Evolutionary conservation across 2,329 filamentous ascomycete species (phyloP).

Genomic region (Aspergillus pseudoglaucus): DNA sequence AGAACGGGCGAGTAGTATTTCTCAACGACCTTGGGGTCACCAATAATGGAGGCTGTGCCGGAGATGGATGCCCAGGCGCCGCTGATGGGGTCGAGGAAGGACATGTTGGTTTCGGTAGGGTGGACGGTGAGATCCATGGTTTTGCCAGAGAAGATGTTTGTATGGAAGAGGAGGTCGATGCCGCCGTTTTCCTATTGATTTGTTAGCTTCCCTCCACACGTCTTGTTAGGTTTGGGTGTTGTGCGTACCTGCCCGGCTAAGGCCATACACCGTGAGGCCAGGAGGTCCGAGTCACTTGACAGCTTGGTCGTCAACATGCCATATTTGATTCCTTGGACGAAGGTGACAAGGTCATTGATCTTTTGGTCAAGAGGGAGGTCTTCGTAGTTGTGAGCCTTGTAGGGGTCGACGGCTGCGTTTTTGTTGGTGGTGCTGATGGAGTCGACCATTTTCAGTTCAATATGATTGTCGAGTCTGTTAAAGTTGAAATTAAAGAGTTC

Average conservation of each 20-base stretch:
- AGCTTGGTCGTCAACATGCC: slow-evolving; percentile 77
- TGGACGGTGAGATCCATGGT: slow-evolving; percentile 70
- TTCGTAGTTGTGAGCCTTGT: slow-evolving; percentile 69
- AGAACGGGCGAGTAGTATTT: slow-evolving; percentile 69
- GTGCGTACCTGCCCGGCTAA: slow-evolving; percentile 64
- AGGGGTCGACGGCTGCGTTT: slow-evolving; percentile 65
- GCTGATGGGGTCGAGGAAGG: slow-evolving; percentile 63
- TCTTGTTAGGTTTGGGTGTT: background rate
- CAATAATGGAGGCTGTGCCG: slow-evolving; percentile 63
- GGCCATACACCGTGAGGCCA: slow-evolving; percentile 82
- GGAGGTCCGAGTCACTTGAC: slow-evolving; percentile 55
- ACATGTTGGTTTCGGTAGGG: slow-evolving; percentile 67
- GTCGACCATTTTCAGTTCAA: slow-evolving; percentile 21
- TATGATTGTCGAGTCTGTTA: background rate
- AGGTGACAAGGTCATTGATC: slow-evolving; percentile 64
- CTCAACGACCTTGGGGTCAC: slow-evolving; percentile 60
- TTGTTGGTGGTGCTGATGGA: slow-evolving; percentile 55
- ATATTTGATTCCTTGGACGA: slow-evolving; percentile 69
- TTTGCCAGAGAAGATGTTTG: slow-evolving; percentile 85
- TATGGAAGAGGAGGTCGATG: slow-evolving; percentile 81
- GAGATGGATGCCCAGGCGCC: slow-evolving; percentile 84
- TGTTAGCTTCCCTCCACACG: background rate
- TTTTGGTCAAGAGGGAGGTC: slow-evolving; percentile 68
- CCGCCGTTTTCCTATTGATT: slow-evolving; percentile 62
- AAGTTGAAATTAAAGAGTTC: background rate